Base-by-base conservation (phyloP, 225 moss, liverwort and hornwort species). In the Lunularia cruciata region DNA sequence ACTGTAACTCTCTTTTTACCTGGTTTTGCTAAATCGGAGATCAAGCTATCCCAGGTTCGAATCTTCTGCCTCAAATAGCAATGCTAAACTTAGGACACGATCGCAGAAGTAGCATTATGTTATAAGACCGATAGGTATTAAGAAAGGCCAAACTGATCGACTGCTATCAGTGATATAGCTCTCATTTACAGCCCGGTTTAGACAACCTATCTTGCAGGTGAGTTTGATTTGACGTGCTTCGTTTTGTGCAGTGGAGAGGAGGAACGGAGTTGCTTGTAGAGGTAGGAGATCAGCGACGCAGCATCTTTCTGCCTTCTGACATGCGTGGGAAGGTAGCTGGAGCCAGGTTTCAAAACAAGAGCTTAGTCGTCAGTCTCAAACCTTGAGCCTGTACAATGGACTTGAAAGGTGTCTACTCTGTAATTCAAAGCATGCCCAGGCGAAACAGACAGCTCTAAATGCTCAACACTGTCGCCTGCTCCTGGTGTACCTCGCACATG, bases 211-310 rank as follows among this genome's bases (percentile, higher is more conserved):
- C 11, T 8, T 48, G 3, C 8, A 23, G 26, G 23, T 25, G 7
- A 54, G 5, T 9, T 9, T 36, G n/a, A 3, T 40, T 8, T 61
- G 65, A 65, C n/a, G 23, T 43, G 12, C 26, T 22, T 19, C 43
- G 11, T 68, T 8, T 31, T 49, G 52, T 83, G 75, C 93, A 98
- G 98, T 86, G 91, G 85, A 84, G 93, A 60, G 98, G 84, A 63
- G 94, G 94, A 2, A 79, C 84, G 0, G 98, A 98, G 70, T 77
- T 98, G 51, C 77, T 98, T 43, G 84, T 98, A 8, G 98, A 98
- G 60, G 89, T 85, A 47, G 98, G 98, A 39, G 98, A 98, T 73
- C 98, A 98, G 75, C 93, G 91, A 15, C 88, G 90, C 42, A 91
- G 81, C 70, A 82, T 98, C 8, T 63, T 75, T 15, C 77, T 98